phyloP scores from a whole-genome alignment of 2,329 filamentous ascomycete species.

The Purpureocillium lavendulum region DNA sequence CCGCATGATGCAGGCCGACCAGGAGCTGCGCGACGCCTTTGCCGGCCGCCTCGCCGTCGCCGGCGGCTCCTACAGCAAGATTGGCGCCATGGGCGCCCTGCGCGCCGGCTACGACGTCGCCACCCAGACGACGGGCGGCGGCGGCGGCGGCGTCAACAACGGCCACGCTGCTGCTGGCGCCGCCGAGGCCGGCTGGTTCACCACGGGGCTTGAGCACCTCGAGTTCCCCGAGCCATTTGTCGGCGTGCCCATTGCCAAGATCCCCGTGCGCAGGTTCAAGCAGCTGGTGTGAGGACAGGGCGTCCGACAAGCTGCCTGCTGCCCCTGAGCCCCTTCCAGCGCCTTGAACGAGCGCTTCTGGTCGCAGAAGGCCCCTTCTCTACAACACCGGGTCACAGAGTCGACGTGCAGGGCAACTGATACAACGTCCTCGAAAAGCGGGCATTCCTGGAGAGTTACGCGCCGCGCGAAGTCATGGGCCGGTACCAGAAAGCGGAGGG shows the following conservation, averaged over 20 bases:
- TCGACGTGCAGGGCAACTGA: no score
- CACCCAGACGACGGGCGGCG: slow-evolving; percentile 8
- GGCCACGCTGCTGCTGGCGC: background rate
- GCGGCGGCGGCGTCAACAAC: background rate
- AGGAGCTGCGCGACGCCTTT: slow-evolving; percentile 47
- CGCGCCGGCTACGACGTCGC: slow-evolving; percentile 31
- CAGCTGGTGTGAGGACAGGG: slow-evolving; percentile 1
- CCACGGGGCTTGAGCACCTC: slow-evolving; percentile 21
- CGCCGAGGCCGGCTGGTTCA: slow-evolving; percentile 10
- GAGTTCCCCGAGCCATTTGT: slow-evolving; percentile 14
- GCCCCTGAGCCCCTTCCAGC: no score
- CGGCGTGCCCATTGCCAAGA: slow-evolving; percentile 13
- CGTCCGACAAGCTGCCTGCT: no score
- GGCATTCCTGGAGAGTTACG: no score
- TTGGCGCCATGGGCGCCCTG: slow-evolving; percentile 43
- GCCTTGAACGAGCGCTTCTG: no score
- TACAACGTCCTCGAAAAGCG: no score
- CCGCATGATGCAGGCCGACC: slow-evolving; percentile 49
- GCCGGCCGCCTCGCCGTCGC: slow-evolving; percentile 56
- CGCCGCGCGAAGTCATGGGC: no score
- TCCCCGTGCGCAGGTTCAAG: slow-evolving; percentile 17
- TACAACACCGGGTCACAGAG: no score
- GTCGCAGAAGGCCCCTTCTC: no score
- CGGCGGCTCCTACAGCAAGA: slow-evolving; percentile 43
- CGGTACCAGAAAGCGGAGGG: no score